Conservation (phyloP, 768 basidiomycete genomes). For the Hericium erinaceus region DNA sequence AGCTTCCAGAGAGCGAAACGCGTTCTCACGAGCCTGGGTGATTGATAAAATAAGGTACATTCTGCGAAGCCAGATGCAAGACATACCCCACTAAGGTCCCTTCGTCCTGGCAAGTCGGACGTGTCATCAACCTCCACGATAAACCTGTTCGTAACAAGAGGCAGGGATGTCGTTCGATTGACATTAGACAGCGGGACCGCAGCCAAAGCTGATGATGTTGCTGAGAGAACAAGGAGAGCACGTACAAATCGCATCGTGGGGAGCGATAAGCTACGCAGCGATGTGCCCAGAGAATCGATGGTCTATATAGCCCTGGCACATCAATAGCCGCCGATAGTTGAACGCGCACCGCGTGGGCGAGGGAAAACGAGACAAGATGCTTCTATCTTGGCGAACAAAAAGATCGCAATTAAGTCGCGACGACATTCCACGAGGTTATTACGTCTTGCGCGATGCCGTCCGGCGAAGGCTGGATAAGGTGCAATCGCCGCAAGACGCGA, state of each 20-base stretch:
- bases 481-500: no score
- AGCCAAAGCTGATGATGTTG: background rate
- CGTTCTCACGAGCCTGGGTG: conserved; percentile 35
- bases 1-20: conserved; percentile 40
- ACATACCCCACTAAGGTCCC: conserved; percentile 5
- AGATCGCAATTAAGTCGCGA: no score
- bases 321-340: no score
- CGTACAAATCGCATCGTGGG: background rate
- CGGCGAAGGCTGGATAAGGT: no score
- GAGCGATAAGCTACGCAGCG: background rate
- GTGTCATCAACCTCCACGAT: conserved; percentile 32
- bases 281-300: no score
- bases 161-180: conserved; percentile 1
- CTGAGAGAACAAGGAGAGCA: background rate
- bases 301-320: no score
- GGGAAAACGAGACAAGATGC: no score
- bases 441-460: no score
- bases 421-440: no score
- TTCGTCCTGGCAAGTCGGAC: conserved; percentile 17
- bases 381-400: no score
- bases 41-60: no score
- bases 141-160: conserved; percentile 30
- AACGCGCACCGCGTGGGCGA: background rate
- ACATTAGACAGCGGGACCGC: conserved; percentile 13
- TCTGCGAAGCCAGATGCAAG: no score